These are phyloP conservation scores for Coemansia sp. DNA, from an alignment of 192 early-diverging fungal genomes.

Conservation along the genomic window DNA sequence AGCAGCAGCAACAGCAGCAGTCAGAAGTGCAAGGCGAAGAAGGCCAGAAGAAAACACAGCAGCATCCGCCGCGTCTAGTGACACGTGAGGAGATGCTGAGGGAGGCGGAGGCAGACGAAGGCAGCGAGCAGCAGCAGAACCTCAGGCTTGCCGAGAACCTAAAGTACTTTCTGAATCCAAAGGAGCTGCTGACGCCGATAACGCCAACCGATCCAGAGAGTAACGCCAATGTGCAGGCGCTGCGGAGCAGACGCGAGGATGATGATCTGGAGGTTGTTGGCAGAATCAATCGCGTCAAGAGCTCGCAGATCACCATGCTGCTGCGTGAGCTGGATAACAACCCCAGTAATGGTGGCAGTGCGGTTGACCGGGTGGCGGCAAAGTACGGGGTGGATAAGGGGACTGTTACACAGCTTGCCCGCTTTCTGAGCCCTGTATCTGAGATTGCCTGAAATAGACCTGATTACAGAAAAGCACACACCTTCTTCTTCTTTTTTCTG, in stretches of 20 bases:
- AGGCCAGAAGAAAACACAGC: not conserved
- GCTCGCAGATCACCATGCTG: constrained; percentile 6
- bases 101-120: constrained; percentile 15
- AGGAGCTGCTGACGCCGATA: constrained; percentile 39
- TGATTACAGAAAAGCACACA: too few relatives aligned
- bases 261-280: constrained; percentile 12
- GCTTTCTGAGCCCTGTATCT: constrained; percentile 18
- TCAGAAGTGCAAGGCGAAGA: constrained; percentile 1
- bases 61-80: not conserved
- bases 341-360: too few relatives aligned
- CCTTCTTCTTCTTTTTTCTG: too few relatives aligned
- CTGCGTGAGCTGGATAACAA: constrained; percentile 6
- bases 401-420: constrained; percentile 7
- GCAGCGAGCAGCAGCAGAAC: not conserved
- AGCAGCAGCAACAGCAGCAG: constrained; percentile 11
- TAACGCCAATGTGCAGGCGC: constrained; percentile 44
- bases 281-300: constrained; percentile 11
- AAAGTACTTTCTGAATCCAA: constrained; percentile 42
- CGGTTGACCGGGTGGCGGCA: constrained; percentile 2
- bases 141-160: constrained; percentile 31
- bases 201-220: constrained; percentile 23
- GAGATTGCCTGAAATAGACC: too few relatives aligned
- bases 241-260: constrained; percentile 24
- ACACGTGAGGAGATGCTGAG: constrained; percentile 46
- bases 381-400: constrained; percentile 27